These are phyloP conservation scores for Kingdonia uniflora DNA, from an alignment of 164 flowering plant species.

Conservation along the genomic window DNA sequence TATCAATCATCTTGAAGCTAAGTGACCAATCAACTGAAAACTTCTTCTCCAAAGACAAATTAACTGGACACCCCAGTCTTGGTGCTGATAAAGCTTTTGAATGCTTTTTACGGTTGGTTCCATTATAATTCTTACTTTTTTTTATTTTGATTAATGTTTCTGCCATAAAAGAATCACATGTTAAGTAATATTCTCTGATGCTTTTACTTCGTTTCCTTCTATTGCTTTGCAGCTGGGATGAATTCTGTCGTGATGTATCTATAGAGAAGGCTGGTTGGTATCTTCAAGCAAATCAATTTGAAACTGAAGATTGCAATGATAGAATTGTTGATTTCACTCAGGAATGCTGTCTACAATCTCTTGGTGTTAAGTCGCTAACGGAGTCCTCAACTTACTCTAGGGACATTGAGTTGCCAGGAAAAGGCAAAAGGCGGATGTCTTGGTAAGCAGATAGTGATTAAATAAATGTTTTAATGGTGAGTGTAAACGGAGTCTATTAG, in stretches of 20 bases:
- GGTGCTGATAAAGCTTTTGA: slow-evolving; percentile 30
- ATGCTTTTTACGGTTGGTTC: slow-evolving; percentile 62
- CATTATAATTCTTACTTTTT: not conserved
- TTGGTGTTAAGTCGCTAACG: slow-evolving; percentile 13
- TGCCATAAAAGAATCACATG: no score
- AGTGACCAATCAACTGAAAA: slow-evolving; percentile 30
- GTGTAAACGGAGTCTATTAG: no score
- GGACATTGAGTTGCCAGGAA: slow-evolving; percentile 19
- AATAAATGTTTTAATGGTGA: not conserved
- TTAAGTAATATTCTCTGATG: no score
- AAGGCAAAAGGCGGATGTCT: slow-evolving; percentile 14
- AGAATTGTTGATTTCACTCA: slow-evolving; percentile 10
- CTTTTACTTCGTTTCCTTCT: no score
- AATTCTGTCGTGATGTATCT: slow-evolving; percentile 65
- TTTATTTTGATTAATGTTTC: not conserved
- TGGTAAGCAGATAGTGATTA: slow-evolving; percentile 25
- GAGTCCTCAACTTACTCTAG: slow-evolving; percentile 10
- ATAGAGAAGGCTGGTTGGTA: slow-evolving; percentile 76
- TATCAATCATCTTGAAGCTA: slow-evolving; percentile 36
- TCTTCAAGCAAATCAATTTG: slow-evolving; percentile 23
- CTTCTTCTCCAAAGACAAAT: no score
- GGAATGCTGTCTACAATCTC: slow-evolving; percentile 17
- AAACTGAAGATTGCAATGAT: slow-evolving; percentile 4
- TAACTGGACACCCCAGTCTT: no score
- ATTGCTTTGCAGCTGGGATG: slow-evolving; percentile 63